A percentile compares a stretch with the other conserved stretches of the same genome.
Conservation (phyloP, 139 green algal genomes). For the Eudorina sp. region DNA sequence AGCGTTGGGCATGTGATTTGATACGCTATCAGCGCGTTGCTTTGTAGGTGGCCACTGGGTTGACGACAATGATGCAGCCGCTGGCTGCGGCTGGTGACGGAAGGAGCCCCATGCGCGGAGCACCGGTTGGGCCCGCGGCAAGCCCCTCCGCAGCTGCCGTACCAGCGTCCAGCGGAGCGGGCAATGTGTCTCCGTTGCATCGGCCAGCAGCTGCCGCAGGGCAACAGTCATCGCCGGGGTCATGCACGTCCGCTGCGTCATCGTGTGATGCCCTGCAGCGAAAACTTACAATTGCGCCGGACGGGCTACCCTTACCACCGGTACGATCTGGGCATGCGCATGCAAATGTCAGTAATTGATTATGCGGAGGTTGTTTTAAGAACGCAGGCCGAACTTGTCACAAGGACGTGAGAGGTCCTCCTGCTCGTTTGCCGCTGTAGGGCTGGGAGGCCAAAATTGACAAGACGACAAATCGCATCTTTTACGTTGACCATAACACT, state of each 20-base stretch:
- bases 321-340: not conserved
- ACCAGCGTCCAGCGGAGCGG: not conserved
- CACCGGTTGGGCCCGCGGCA: not conserved
- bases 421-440: conserved; percentile 55
- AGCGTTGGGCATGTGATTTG: too few species aligned
- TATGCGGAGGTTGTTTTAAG: too few species aligned
- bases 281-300: conserved; percentile 41
- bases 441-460: conserved; percentile 95
- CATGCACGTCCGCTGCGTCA: not conserved
- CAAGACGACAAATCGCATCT: conserved; percentile 71
- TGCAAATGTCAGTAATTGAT: too few species aligned
- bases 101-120: conserved; percentile 16
- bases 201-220: not conserved
- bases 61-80: conserved; percentile 40
- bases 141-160: not conserved
- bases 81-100: not conserved
- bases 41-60: conserved; percentile 4
- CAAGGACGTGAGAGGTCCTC: too few species aligned
- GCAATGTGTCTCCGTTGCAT: not conserved
- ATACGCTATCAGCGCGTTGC: too few species aligned
- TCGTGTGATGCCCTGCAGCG: not conserved
- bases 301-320: conserved; percentile 36
- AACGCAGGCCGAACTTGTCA: too few species aligned
- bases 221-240: not conserved
- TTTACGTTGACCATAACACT: conserved; percentile 97